These are phyloP conservation scores for Cadophora gregata DNA, from an alignment of 2,329 filamentous ascomycete species.

Conservation along the genomic window DNA sequence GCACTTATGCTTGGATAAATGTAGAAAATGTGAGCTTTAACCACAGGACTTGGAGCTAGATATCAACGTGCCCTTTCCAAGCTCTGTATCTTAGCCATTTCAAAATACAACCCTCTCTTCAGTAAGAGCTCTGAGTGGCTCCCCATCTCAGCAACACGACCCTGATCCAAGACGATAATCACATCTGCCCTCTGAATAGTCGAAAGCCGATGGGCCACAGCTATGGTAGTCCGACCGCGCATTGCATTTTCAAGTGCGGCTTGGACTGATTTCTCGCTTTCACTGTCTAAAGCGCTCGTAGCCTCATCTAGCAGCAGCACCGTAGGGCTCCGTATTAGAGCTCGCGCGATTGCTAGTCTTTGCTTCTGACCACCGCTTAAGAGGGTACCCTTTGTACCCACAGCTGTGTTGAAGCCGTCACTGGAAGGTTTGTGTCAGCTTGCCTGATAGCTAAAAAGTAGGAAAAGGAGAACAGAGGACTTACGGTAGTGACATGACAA, in stretches of 20 bases:
- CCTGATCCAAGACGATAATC: slow-evolving; percentile 74
- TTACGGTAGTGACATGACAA: slow-evolving; percentile 56
- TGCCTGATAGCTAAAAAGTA: slow-evolving; percentile 42
- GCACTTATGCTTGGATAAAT: not conserved
- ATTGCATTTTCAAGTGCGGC: slow-evolving; percentile 58
- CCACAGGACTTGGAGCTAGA: no score
- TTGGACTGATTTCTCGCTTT: slow-evolving; percentile 79
- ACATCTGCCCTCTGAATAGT: slow-evolving; percentile 76
- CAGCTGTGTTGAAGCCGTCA: slow-evolving; percentile 82
- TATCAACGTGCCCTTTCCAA: not conserved
- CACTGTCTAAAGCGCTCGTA: slow-evolving; percentile 76
- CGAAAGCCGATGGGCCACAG: slow-evolving; percentile 76
- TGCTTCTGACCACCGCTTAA: slow-evolving; percentile 93
- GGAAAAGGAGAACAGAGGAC: slow-evolving; percentile 55
- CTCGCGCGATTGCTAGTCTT: slow-evolving; percentile 85
- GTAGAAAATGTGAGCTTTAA: not conserved
- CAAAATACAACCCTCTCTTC: slow-evolving; percentile 24
- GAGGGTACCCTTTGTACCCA: slow-evolving; percentile 83
- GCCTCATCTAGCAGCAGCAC: slow-evolving; percentile 85
- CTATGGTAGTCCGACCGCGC: slow-evolving; percentile 68
- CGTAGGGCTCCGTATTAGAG: slow-evolving; percentile 83
- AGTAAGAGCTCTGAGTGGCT: slow-evolving; percentile 58
- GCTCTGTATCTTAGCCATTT: slow-evolving; percentile 11
- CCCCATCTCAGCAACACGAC: slow-evolving; percentile 81
- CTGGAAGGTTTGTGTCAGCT: not conserved